Conservation (phyloP, 1,284 basidiomycete genomes). For the Lentinula novae-zelandiae region DNA sequence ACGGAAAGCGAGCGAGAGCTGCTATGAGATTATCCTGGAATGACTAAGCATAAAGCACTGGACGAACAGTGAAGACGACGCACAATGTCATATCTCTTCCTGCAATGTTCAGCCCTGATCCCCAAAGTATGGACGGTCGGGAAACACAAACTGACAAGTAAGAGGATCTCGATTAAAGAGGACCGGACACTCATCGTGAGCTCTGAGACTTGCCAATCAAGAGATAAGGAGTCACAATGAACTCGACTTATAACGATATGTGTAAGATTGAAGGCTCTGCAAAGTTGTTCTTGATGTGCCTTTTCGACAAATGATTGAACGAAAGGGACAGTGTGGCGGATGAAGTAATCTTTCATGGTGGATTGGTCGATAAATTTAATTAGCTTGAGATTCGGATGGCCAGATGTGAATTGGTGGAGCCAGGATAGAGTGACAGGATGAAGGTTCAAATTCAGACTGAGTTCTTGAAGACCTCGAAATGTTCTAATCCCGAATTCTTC, state of each 20-base stretch:
- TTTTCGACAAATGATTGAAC: background rate
- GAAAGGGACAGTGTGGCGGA: background rate
- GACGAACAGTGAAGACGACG: no score
- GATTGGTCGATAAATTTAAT: background rate
- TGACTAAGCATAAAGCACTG: background rate
- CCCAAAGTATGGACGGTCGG: background rate
- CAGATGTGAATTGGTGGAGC: background rate
- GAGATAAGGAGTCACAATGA: no score
- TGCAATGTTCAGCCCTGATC: background rate
- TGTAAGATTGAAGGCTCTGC: background rate
- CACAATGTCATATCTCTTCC: background rate
- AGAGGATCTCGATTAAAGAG: background rate
- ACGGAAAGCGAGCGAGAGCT: background rate
- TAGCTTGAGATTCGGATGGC: background rate
- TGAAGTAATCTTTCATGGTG: background rate
- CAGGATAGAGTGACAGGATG: background rate
- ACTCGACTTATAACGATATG: background rate
- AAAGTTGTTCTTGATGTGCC: background rate
- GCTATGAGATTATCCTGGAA: background rate
- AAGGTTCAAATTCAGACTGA: background rate
- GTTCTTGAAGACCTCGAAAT: background rate
- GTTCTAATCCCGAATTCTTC: background rate
- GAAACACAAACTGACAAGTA: background rate
- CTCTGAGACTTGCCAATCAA: background rate
- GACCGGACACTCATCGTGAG: background rate